Conservation (phyloP, 169 alveolate species). For the Plasmodium vivax region DNA sequence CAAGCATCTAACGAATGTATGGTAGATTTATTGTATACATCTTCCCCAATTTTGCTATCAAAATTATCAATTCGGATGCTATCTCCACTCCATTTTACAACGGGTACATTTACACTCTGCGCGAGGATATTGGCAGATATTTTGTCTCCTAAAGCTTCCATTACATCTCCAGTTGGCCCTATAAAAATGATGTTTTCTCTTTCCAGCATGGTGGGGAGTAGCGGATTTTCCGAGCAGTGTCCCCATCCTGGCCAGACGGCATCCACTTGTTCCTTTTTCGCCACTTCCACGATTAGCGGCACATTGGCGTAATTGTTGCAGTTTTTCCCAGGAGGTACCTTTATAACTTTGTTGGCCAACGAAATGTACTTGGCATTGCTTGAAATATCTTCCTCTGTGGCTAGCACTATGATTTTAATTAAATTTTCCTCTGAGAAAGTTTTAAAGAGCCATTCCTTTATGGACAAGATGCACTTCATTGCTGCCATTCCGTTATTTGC, state of each 20-base stretch:
- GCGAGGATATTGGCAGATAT: conserved; percentile 93
- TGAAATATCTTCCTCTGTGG: conserved; percentile 79
- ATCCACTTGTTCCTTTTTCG: conserved; percentile 86
- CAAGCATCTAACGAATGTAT: conserved; percentile 86
- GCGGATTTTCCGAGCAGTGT: conserved; percentile 93
- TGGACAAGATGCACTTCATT: conserved; percentile 77
- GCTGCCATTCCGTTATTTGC: conserved; percentile 84
- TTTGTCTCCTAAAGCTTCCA: conserved; percentile 95
- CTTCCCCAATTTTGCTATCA: conserved; percentile 42
- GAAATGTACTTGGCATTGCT: conserved; percentile 78
- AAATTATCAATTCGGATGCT: conserved; percentile 73
- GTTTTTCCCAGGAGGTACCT: conserved; percentile 79
- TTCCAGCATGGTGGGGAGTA: conserved; percentile 86
- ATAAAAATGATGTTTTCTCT: conserved; percentile 88
- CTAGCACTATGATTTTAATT: conserved; percentile 79
- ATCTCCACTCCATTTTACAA: conserved; percentile 94
- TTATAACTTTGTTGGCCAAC: conserved; percentile 79
- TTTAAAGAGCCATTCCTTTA: conserved; percentile 82
- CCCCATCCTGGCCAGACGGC: conserved; percentile 99
- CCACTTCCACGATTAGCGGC: conserved; percentile 77
- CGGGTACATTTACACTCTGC: conserved; percentile 91
- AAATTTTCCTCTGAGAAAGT: conserved; percentile 79
- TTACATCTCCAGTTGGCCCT: conserved; percentile 92
- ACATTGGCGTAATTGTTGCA: conserved; percentile 79
- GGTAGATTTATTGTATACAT: conserved; percentile 69